phyloP scores from a whole-genome alignment of 2,329 filamentous ascomycete genomes.

The Trichoderma koningiopsis region DNA sequence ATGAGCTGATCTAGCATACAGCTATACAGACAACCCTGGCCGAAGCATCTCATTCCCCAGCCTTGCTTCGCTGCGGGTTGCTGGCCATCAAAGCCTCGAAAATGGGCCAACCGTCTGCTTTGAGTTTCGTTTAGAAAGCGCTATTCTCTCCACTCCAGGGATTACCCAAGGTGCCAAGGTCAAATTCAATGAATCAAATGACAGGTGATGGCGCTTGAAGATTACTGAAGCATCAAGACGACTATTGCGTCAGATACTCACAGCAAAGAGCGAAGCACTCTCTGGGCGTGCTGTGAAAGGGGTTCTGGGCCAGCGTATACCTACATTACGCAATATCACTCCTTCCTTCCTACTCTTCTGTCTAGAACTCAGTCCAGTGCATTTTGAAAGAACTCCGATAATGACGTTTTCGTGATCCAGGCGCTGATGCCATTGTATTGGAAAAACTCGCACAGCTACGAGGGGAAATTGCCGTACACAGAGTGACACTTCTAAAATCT shows the following conservation, averaged over 20 bases:
- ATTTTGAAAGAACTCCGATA: neutral
- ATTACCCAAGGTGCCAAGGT: neutral
- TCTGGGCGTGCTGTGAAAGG: neutral
- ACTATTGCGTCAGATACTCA: neutral
- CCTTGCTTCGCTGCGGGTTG: constrained; percentile 1
- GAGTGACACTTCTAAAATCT: neutral
- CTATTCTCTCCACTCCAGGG: neutral
- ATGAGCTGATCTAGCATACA: constrained; percentile 26
- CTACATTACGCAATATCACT: neutral
- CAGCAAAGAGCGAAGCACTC: neutral
- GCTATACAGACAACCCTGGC: constrained; percentile 5
- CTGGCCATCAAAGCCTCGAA: neutral
- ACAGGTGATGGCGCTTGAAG: neutral
- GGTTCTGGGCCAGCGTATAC: neutral
- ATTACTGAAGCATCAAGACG: neutral
- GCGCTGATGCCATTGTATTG: neutral
- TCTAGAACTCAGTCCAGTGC: neutral
- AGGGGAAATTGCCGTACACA: neutral
- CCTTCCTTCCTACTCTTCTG: neutral
- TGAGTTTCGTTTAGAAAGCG: neutral
- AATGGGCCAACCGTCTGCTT: neutral
- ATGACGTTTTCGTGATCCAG: neutral
- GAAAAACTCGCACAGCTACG: constrained; percentile 12
- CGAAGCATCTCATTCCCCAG: constrained; percentile 8
- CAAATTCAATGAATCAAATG: neutral